Percentiles rank a stretch among this genome's conserved stretches.
Conservation (phyloP, 2,329 filamentous ascomycete genomes). For the Pseudogymnoascus sp. region DNA sequence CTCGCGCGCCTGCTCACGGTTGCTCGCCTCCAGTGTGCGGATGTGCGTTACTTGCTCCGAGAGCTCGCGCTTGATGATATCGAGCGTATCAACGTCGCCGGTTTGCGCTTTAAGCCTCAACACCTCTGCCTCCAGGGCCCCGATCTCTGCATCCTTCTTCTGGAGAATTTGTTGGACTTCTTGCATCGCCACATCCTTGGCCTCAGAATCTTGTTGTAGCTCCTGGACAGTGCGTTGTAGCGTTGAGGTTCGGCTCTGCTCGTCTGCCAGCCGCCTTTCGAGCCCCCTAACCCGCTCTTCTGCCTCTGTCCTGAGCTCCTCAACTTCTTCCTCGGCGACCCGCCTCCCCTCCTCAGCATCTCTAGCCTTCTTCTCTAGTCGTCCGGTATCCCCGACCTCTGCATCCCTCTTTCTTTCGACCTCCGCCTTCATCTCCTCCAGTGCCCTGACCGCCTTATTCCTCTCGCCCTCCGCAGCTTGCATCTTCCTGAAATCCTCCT, state of each 20-base stretch:
- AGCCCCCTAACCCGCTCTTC: conserved; percentile 64
- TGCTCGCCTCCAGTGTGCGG: conserved; percentile 71
- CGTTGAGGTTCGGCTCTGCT: conserved; percentile 54
- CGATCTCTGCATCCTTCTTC: conserved; percentile 64
- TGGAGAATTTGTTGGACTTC: conserved; percentile 40
- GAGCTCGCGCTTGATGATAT: conserved; percentile 79
- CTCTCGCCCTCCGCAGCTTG: conserved; percentile 54
- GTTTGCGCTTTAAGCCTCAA: conserved; percentile 78
- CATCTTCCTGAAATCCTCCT: conserved; percentile 70
- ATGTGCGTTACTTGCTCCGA: conserved; percentile 92
- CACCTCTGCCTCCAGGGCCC: conserved; percentile 74
- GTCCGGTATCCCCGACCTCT: conserved; percentile 51
- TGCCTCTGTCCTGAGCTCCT: conserved; percentile 58
- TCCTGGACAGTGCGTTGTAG: conserved; percentile 50
- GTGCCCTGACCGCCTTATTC: conserved; percentile 43
- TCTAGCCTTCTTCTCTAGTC: conserved; percentile 62
- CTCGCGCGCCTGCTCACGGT: conserved; percentile 72
- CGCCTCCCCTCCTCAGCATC: conserved; percentile 69
- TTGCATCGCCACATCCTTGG: conserved; percentile 28
- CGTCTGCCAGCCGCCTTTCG: conserved; percentile 54
- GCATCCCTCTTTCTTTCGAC: conserved; percentile 46
- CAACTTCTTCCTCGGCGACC: conserved; percentile 70
- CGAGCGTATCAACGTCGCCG: conserved; percentile 78
- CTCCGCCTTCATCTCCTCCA: conserved; percentile 47
- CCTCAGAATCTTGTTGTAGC: conserved; percentile 41